Evolutionary conservation across 2,329 filamentous ascomycete species (phyloP).

Genomic region (Magnaporthales sp.): DNA sequence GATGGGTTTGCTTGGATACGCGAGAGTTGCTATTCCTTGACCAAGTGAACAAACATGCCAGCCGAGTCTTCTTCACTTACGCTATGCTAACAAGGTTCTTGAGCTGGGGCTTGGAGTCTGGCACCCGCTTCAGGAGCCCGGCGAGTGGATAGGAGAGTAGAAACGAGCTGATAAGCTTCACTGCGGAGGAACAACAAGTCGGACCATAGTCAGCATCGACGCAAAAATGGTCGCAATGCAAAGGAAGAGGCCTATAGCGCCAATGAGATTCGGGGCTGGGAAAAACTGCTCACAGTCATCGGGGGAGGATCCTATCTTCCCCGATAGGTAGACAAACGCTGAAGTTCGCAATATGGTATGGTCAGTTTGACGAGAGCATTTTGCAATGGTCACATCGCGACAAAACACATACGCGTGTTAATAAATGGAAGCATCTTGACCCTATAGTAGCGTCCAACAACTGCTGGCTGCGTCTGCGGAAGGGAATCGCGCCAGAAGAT

Average conservation of each 20-base stretch:
- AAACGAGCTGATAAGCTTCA: slow-evolving; percentile 89
- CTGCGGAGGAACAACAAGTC: slow-evolving; percentile 34
- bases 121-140: slow-evolving; percentile 78
- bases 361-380: slow-evolving; percentile 2
- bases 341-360: not conserved
- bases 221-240: not conserved
- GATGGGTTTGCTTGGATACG: not conserved
- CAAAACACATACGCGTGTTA: slow-evolving; percentile 15
- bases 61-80: slow-evolving; percentile 31
- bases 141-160: slow-evolving; percentile 88
- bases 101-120: slow-evolving; percentile 70
- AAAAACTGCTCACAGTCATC: slow-evolving; percentile 32
- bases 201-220: not conserved
- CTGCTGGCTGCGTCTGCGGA: not conserved
- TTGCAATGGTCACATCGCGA: not conserved
- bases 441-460: too few relatives aligned
- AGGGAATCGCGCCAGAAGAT: not conserved
- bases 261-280: not conserved
- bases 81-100: slow-evolving; percentile 85
- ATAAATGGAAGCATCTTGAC: slow-evolving; percentile 20
- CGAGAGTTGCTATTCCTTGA: not conserved
- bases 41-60: not conserved
- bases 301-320: slow-evolving; percentile 30
- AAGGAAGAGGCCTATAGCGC: not conserved
- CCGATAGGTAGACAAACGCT: slow-evolving; percentile 36